phyloP scores from a whole-genome alignment of 2,329 filamentous ascomycete species.

The Phoma sp. region DNA sequence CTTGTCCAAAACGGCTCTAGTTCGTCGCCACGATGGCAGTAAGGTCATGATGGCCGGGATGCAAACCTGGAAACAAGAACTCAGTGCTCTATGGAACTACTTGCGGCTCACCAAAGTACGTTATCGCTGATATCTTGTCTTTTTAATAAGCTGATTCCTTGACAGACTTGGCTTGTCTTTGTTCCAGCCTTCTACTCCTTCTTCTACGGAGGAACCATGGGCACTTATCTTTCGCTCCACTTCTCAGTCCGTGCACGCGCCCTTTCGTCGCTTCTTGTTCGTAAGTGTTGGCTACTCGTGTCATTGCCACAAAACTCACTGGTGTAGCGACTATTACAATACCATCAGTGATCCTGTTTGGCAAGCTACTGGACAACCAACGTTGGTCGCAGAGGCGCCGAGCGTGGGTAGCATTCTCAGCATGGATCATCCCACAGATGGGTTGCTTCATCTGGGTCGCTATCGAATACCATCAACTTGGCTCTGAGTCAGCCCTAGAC shows the following conservation, averaged over 20 bases:
- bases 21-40: no score
- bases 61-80: no score
- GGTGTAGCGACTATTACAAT: constrained; percentile 1
- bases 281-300: constrained; percentile 1
- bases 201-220: constrained; percentile 19
- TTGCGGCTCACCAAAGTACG: no score
- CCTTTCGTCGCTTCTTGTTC: constrained; percentile 14
- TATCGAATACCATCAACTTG: constrained; percentile 12
- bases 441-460: constrained; percentile 18
- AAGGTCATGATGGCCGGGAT: no score
- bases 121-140: no score
- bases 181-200: constrained; percentile 16
- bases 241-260: constrained; percentile 20
- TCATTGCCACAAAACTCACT: no score
- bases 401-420: constrained; percentile 13
- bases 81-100: no score
- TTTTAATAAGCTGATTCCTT: not conserved
- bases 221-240: constrained; percentile 19
- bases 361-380: constrained; percentile 11
- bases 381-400: constrained; percentile 7
- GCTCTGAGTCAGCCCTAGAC: constrained; percentile 4
- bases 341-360: constrained; percentile 14
- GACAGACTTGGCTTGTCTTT: constrained; percentile 14
- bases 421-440: constrained; percentile 9
- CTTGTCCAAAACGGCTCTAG: no score